These are phyloP conservation scores for Xylariales sp. DNA, from an alignment of 2,329 filamentous ascomycete species.

Conservation along the genomic window DNA sequence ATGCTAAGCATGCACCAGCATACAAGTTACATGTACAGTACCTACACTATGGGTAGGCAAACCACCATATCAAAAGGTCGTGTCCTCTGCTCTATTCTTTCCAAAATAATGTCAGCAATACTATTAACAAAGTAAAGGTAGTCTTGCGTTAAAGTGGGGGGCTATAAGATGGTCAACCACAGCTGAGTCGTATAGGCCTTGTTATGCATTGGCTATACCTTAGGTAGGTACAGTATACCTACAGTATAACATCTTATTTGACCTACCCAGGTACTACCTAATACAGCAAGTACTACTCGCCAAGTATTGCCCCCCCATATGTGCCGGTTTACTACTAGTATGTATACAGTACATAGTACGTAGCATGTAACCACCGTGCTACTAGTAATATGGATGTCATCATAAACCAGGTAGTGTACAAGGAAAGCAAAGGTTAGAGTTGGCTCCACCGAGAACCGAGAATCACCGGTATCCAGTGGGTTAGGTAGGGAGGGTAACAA, in stretches of 20 bases:
- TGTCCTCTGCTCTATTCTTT: not conserved
- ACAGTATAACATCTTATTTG: not conserved
- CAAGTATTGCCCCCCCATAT: constrained; percentile 6
- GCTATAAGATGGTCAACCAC: not conserved
- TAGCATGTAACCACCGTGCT: not conserved
- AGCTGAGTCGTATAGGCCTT: constrained; percentile 11
- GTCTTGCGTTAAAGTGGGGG: constrained; percentile 2
- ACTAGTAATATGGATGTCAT: constrained; percentile 31
- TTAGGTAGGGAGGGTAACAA: constrained; percentile 40
- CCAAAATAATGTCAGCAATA: constrained; percentile 7
- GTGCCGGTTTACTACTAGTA: not conserved
- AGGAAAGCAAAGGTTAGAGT: no score
- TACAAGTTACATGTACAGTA: no score
- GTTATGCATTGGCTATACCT: not conserved
- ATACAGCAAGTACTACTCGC: constrained; percentile 30
- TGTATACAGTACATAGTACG: no score
- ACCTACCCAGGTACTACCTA: constrained; percentile 3
- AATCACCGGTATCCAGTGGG: constrained; percentile 36
- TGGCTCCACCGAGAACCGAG: constrained; percentile 25
- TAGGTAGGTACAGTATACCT: no score
- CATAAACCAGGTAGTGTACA: not conserved
- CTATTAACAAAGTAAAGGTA: not conserved
- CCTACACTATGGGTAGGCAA: not conserved
- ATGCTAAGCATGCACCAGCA: no score
- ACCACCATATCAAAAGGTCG: not conserved